Percentiles rank a stretch among this genome's conserved stretches.
phyloP scores from a whole-genome alignment of 1,284 basidiomycete species.

The Leccinum pachyderme region DNA sequence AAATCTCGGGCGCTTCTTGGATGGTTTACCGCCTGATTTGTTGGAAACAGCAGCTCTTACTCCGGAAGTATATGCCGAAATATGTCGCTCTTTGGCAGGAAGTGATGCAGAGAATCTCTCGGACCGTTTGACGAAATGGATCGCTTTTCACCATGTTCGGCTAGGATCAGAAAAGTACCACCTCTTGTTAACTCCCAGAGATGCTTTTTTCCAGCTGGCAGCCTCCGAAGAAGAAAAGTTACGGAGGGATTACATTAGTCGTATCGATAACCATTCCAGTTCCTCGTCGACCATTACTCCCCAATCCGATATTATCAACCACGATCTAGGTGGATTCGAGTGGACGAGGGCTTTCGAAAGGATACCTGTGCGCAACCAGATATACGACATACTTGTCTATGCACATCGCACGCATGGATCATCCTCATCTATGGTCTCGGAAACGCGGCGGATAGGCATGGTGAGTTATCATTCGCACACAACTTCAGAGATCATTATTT shows the following conservation, averaged over 20 bases:
- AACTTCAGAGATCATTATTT: conserved; percentile 6
- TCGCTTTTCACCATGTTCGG: conserved; percentile 56
- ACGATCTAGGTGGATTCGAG: conserved; percentile 32
- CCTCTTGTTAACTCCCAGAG: conserved; percentile 60
- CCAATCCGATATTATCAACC: conserved; percentile 22
- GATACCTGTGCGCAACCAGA: conserved; percentile 61
- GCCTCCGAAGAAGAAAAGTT: conserved; percentile 47
- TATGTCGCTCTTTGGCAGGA: conserved; percentile 48
- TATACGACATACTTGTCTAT: conserved; percentile 67
- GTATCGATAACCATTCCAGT: conserved; percentile 36
- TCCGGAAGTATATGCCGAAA: conserved; percentile 50
- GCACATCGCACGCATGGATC: conserved; percentile 59
- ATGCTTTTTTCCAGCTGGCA: conserved; percentile 52
- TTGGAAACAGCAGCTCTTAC: conserved; percentile 59
- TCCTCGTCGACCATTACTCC: conserved; percentile 17
- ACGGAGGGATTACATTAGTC: conserved; percentile 42
- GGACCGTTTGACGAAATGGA: conserved; percentile 52
- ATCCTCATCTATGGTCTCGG: conserved; percentile 52
- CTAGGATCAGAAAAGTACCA: conserved; percentile 57
- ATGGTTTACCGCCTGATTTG: conserved; percentile 51
- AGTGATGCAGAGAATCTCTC: conserved; percentile 43
- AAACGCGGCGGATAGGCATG: conserved; percentile 55
- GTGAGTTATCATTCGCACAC: conserved; percentile 40
- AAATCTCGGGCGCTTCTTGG: conserved; percentile 47
- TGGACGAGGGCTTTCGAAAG: conserved; percentile 53